Evolutionary conservation across 129 eudicot species (phyloP).

Genomic region (Glebionis coronaria): DNA sequence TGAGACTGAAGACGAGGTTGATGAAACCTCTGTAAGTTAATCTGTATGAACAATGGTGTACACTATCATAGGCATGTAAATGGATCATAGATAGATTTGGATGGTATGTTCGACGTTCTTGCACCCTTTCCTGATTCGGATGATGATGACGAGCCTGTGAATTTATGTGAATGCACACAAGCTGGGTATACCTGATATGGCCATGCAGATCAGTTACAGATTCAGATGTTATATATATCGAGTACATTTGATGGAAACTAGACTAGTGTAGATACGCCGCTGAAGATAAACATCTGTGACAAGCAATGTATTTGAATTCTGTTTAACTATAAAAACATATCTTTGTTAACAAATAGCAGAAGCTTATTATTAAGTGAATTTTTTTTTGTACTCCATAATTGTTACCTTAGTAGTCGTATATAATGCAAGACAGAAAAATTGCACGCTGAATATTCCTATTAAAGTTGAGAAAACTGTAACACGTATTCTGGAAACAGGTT

Average conservation of each 20-base stretch:
- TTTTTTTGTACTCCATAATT: background rate
- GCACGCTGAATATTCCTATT: background rate
- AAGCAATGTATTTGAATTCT: constrained; percentile 3
- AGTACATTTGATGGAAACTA: constrained; percentile 3
- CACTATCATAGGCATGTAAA: background rate
- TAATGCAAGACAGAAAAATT: background rate
- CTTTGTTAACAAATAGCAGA: background rate
- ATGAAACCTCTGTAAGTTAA: constrained; percentile 24
- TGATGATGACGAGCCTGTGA: background rate
- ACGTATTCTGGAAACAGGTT: background rate
- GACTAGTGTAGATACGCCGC: background rate
- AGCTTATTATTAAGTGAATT: background rate
- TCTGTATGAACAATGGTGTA: constrained; percentile 16
- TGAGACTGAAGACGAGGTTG: constrained; percentile 28
- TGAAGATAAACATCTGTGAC: background rate
- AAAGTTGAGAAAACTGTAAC: background rate
- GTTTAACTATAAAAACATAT: background rate
- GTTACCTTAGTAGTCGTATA: background rate
- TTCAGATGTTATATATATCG: constrained; percentile 1
- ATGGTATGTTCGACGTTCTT: background rate
- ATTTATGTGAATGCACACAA: background rate
- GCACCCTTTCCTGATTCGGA: background rate
- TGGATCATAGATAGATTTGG: background rate
- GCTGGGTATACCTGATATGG: background rate
- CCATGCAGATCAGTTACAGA: background rate